phyloP scores from a whole-genome alignment of 306 rosid species.

The Nissolia schottii region DNA sequence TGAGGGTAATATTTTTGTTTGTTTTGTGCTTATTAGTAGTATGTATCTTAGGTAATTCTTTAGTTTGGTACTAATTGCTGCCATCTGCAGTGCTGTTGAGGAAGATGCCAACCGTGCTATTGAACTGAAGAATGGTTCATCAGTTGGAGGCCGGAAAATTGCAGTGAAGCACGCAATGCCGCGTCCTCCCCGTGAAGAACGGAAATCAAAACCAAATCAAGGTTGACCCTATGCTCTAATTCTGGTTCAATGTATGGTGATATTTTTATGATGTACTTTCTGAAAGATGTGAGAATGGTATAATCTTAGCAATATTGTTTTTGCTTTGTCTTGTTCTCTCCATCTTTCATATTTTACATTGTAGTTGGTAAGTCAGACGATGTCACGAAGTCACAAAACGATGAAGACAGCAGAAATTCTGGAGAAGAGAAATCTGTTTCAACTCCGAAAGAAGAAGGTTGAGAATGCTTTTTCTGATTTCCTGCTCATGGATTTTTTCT shows the following conservation, averaged over 20 bases:
- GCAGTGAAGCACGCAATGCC: slow-evolving; percentile 80
- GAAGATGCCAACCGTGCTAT: slow-evolving; percentile 80
- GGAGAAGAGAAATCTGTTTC: slow-evolving; percentile 42
- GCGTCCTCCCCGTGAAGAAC: slow-evolving; percentile 69
- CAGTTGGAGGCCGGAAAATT: slow-evolving; percentile 75
- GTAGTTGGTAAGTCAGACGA: slow-evolving; percentile 38
- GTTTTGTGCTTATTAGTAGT: background rate
- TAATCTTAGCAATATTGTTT: background rate
- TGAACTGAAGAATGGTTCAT: slow-evolving; percentile 67
- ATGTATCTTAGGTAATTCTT: background rate
- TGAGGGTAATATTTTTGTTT: background rate
- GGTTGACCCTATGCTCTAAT: slow-evolving; percentile 43
- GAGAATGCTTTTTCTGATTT: slow-evolving; percentile 9
- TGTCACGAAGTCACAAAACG: slow-evolving; percentile 30
- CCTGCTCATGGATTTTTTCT: slow-evolving; percentile 1
- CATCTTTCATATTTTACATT: background rate
- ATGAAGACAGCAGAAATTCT: slow-evolving; percentile 28
- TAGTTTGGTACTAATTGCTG: slow-evolving; percentile 22
- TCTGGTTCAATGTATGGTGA: background rate
- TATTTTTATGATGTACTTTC: background rate
- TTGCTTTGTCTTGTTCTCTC: background rate
- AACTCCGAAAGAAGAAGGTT: slow-evolving; percentile 59
- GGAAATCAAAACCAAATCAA: slow-evolving; percentile 60
- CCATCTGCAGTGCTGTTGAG: slow-evolving; percentile 66
- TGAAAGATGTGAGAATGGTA: slow-evolving; percentile 8